phyloP scores from a whole-genome alignment of 2,329 filamentous ascomycete genomes.

The Cladosporium colombiae region DNA sequence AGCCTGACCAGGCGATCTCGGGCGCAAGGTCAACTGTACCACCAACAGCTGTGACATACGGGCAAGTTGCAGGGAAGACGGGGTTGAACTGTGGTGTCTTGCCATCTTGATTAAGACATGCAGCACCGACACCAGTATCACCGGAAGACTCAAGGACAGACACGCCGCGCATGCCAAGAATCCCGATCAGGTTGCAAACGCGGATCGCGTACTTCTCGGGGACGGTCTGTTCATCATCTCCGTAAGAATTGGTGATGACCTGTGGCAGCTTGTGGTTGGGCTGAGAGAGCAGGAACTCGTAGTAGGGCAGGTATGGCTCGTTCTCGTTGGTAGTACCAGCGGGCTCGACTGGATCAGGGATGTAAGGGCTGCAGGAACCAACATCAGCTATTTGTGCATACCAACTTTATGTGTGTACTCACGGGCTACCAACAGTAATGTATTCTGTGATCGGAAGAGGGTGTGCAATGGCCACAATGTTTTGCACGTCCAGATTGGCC shows the following conservation, averaged over 20 bases:
- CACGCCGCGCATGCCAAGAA: conserved; percentile 66
- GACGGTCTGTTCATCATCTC: conserved; percentile 64
- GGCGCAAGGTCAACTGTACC: conserved; percentile 44
- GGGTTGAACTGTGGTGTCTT: conserved; percentile 48
- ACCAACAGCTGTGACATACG: conserved; percentile 49
- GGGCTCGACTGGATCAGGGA: conserved; percentile 46
- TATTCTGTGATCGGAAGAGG: conserved; percentile 60
- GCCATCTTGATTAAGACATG: conserved; percentile 49
- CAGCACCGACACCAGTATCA: conserved; percentile 58
- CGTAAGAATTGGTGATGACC: conserved; percentile 65
- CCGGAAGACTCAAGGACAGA: conserved; percentile 64
- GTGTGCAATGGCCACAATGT: conserved; percentile 57
- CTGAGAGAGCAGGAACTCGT: conserved; percentile 59
- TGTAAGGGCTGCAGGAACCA: conserved; percentile 40
- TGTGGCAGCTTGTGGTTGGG: conserved; percentile 57
- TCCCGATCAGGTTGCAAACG: conserved; percentile 64
- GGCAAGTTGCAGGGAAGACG: conserved; percentile 50
- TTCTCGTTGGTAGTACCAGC: conserved; percentile 51
- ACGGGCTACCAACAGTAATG: conserved; percentile 53
- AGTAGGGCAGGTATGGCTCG: conserved; percentile 66
- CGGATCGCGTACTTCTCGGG: conserved; percentile 59
- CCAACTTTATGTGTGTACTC: neutral
- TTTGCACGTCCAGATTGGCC: conserved; percentile 66
- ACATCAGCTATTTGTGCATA: neutral
- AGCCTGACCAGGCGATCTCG: conserved; percentile 49